Evolutionary conservation across 768 basidiomycete genomes (phyloP), one percentile per base, ranked within the genome.

Genomic region (Guyanaporus albipodus): DNA sequence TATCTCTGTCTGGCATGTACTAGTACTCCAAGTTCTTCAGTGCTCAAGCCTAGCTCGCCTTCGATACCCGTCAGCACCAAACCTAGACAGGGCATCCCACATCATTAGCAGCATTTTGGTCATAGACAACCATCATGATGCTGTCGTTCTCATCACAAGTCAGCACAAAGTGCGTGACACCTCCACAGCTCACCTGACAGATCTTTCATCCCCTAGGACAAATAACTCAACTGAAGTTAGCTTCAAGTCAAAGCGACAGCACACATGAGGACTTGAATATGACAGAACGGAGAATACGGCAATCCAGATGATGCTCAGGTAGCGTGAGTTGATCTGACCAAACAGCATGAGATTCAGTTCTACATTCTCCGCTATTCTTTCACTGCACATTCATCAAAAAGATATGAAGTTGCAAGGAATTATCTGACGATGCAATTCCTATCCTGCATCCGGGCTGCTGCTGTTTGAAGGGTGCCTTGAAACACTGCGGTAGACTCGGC

Each of bases 351-450:
- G 26, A 22, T 24, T 28, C 15, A 8, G 26, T 18, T 56, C 42
- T 56, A 80, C 92, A 94, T 67, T 96, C 94, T 10, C 94, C 94
- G 6, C 91, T 92, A 53, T 84, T 89, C 67, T 97, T 97, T 88
- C 90, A 98, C 81, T 92, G 64, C 32, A 59, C 58, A 33, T 68
- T 56, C 48, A 48, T 44, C 23, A 44, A 22, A 18, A 45, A 34
- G 28, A 14, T 38, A 35, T 49, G 46, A 42, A 27, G 17, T 15
- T 40, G 15, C 6, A 38, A 41, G 45, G 17, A 4, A 32, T n/a
- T 21, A 46, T 26, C 29, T 24, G 4, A 43, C 24, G 28, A 42
- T 43, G 29, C 41, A 21, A 46, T 6, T n/a, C n/a, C n/a, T n/a
- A n/a, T n/a, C n/a, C n/a, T n/a, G n/a, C n/a, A n/a, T n/a, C n/a